phyloP scores from a whole-genome alignment of 1,284 basidiomycete species.

The Trametes polyzona region DNA sequence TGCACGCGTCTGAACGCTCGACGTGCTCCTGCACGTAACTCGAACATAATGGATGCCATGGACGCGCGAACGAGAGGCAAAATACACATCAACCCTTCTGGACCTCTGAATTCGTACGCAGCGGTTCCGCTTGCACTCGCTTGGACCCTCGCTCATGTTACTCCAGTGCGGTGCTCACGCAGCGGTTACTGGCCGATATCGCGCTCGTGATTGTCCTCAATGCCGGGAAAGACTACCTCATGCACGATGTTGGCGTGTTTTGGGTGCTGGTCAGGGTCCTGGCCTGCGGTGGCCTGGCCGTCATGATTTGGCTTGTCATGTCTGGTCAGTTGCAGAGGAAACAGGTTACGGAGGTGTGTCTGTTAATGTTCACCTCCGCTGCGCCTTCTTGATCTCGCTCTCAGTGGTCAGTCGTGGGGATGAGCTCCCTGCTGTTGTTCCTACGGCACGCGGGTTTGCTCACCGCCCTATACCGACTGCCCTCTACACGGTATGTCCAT shows the following conservation, averaged over 20 bases:
- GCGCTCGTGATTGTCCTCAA: conserved; percentile 65
- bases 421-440: conserved; percentile 68
- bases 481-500: conserved; percentile 59
- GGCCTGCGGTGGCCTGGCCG: conserved; percentile 63
- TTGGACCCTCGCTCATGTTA: background rate
- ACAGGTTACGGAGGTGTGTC: conserved; percentile 58
- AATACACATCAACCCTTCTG: conserved; percentile 19
- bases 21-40: too few relatives aligned
- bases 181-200: conserved; percentile 59
- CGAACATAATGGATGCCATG: conserved; percentile 21
- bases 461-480: conserved; percentile 65
- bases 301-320: conserved; percentile 58
- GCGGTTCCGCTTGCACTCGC: background rate
- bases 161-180: conserved; percentile 50
- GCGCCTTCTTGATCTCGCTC: background rate
- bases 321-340: conserved; percentile 56
- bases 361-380: background rate
- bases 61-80: conserved; percentile 24
- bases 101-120: conserved; percentile 16
- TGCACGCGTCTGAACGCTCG: too few relatives aligned
- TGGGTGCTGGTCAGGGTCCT: conserved; percentile 75
- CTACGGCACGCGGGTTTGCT: conserved; percentile 65
- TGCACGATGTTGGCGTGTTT: conserved; percentile 70
- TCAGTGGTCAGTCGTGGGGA: conserved; percentile 71
- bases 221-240: conserved; percentile 64